phyloP scores from a whole-genome alignment of 129 eudicot genomes.

The Escallonia herrerae region DNA sequence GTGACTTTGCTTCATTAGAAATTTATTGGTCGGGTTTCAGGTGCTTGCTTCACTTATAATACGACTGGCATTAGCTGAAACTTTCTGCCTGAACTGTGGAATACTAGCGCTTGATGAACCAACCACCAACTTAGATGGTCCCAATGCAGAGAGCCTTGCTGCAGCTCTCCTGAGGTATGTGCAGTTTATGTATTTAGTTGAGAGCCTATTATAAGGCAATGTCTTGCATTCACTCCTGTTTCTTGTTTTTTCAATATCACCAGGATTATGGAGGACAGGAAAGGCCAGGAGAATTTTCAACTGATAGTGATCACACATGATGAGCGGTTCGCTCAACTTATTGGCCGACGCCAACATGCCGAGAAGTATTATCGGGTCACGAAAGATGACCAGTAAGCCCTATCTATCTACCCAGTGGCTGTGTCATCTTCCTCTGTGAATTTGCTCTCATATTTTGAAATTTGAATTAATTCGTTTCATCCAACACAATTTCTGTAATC shows the following conservation, averaged over 20 bases:
- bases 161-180: slow-evolving; percentile 81
- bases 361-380: slow-evolving; percentile 85
- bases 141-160: slow-evolving; percentile 87
- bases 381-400: slow-evolving; percentile 93
- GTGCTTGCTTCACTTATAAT: slow-evolving; percentile 97
- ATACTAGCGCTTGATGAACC: slow-evolving; percentile 99
- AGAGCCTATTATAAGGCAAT: not conserved
- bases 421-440: not conserved
- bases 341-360: slow-evolving; percentile 94
- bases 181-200: not conserved
- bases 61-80: slow-evolving; percentile 91
- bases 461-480: not conserved
- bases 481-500: not conserved
- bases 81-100: slow-evolving; percentile 98
- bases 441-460: not conserved
- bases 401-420: not conserved
- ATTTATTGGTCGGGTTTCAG: slow-evolving; percentile 23
- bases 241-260: slow-evolving; percentile 6
- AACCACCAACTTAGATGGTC: slow-evolving; percentile 87
- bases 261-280: slow-evolving; percentile 98
- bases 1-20: too few species aligned
- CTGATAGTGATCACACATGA: slow-evolving; percentile 92
- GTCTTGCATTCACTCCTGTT: not conserved
- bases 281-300: slow-evolving; percentile 96
- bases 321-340: slow-evolving; percentile 93